phyloP scores from a whole-genome alignment of 2,329 filamentous ascomycete genomes.

The Monilinia fructigena region DNA sequence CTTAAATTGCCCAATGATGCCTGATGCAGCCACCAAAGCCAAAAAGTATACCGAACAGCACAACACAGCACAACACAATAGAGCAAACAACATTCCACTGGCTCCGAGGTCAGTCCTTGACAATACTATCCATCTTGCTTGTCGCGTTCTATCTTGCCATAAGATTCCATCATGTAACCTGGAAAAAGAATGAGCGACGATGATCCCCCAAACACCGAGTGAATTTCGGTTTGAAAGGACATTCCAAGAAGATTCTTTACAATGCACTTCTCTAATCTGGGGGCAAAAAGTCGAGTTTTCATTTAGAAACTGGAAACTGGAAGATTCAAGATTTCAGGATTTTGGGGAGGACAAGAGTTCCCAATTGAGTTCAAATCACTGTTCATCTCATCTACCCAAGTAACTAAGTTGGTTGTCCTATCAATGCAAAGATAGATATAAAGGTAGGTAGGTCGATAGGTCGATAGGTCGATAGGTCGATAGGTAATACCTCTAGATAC shows the following conservation, averaged over 20 bases:
- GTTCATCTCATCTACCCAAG: constrained; percentile 9
- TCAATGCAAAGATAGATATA: neutral
- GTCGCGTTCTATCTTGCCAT: constrained; percentile 2
- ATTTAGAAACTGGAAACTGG: neutral
- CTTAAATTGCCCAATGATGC: constrained; percentile 22
- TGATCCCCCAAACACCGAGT: constrained; percentile 13
- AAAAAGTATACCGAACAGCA: constrained; percentile 3
- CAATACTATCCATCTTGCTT: neutral
- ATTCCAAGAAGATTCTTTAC: neutral
- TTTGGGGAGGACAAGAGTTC: constrained; percentile 14
- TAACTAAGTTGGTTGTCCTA: constrained; percentile 1
- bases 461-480: too few relatives aligned
- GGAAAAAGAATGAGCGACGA: constrained; percentile 17
- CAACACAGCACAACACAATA: neutral
- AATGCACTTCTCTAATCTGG: constrained; percentile 1
- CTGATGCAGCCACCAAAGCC: constrained; percentile 20
- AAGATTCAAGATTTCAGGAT: constrained; percentile 2
- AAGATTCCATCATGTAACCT: constrained; percentile 9
- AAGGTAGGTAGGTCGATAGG: too few relatives aligned
- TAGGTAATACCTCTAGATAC: neutral
- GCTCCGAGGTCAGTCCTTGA: constrained; percentile 22
- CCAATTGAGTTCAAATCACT: constrained; percentile 15
- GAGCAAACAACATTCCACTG: constrained; percentile 6
- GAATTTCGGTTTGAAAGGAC: neutral
- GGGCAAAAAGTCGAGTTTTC: neutral